Evolutionary conservation across 192 early-diverging fungal species (phyloP).

Genomic region (Coemansia sp.): DNA sequence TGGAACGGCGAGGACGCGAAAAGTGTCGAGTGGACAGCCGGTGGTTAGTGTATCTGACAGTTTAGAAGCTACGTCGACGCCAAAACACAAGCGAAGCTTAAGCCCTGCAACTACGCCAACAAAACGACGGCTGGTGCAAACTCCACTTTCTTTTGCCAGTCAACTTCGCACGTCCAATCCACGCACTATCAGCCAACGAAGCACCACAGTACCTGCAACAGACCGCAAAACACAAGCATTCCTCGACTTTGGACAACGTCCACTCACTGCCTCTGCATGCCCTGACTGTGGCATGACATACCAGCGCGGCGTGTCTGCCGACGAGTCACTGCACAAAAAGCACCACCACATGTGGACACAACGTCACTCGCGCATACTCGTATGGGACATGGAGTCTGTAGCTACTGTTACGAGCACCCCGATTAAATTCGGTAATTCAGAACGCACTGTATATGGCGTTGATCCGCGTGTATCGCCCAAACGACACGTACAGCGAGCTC

Average conservation of each 20-base stretch:
- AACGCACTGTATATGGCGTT: neutral
- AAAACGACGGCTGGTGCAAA: slow-evolving; percentile 24
- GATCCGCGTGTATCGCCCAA: slow-evolving; percentile 18
- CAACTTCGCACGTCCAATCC: neutral
- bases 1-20: neutral
- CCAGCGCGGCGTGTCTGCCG: slow-evolving; percentile 48
- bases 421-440: no score
- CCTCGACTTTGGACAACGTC: slow-evolving; percentile 53
- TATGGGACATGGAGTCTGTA: slow-evolving; percentile 10
- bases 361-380: slow-evolving; percentile 13
- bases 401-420: no score
- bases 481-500: slow-evolving; percentile 31
- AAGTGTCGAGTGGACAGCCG: no score
- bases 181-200: no score
- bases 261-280: slow-evolving; percentile 29
- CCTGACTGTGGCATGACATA: slow-evolving; percentile 48
- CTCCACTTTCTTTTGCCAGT: slow-evolving; percentile 13
- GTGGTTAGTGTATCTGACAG: no score
- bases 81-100: no score
- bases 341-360: slow-evolving; percentile 43
- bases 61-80: no score
- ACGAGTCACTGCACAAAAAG: slow-evolving; percentile 40
- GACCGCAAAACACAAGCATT: slow-evolving; percentile 45
- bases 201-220: neutral
- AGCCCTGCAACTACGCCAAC: neutral